phyloP scores from a whole-genome alignment of 2,329 filamentous ascomycete species.

The Trichoderma atrobrunneum region DNA sequence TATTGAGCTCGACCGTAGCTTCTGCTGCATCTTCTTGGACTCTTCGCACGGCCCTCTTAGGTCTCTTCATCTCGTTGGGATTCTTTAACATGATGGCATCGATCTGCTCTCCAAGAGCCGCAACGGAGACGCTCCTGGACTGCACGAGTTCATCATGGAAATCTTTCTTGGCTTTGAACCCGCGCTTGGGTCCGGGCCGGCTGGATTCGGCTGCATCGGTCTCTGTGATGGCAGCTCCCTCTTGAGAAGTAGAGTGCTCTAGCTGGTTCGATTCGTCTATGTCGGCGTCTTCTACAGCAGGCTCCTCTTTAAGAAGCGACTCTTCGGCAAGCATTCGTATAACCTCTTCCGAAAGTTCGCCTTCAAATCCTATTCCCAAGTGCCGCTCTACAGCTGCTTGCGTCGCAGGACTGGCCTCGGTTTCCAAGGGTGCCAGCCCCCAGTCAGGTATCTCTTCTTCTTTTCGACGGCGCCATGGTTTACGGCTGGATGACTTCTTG shows the following conservation, averaged over 20 bases:
- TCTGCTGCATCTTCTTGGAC: constrained; percentile 23
- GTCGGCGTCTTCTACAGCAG: not conserved
- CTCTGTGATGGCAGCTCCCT: not conserved
- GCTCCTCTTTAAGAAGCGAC: not conserved
- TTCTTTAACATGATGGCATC: constrained; percentile 48
- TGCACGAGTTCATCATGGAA: constrained; percentile 30
- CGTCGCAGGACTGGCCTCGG: not conserved
- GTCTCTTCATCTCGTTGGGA: constrained; percentile 31
- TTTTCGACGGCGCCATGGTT: not conserved
- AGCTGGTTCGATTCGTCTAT: not conserved
- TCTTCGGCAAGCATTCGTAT: not conserved
- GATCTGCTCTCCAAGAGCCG: constrained; percentile 37
- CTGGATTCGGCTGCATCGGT: not conserved
- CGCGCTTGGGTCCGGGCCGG: not conserved
- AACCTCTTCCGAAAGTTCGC: not conserved
- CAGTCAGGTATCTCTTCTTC: constrained; percentile 18
- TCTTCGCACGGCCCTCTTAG: constrained; percentile 21
- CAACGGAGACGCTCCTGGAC: constrained; percentile 31
- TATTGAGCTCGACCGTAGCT: constrained; percentile 26
- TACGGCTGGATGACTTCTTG: not conserved
- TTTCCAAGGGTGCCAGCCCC: constrained; percentile 12
- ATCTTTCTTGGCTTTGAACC: not conserved
- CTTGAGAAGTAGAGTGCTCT: not conserved
- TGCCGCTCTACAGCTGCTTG: not conserved
- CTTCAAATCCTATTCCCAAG: not conserved